Base-by-base conservation (phyloP, 2,329 filamentous ascomycete species). In the Aspergillus sp. region DNA sequence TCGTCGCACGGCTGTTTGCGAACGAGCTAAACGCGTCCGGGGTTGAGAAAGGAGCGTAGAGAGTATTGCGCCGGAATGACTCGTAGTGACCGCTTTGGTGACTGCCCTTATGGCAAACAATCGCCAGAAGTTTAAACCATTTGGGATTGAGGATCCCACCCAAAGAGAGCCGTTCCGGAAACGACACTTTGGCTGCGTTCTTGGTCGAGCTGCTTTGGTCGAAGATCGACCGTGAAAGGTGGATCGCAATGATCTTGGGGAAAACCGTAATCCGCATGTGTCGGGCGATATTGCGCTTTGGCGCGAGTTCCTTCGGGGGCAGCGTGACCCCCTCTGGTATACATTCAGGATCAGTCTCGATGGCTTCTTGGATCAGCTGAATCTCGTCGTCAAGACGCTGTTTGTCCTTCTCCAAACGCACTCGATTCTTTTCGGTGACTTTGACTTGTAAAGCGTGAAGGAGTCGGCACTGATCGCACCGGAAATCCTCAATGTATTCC, bases 41-140 rank as follows among this genome's bases (percentile, higher is more conserved):
- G 6, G 91, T 96, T 1, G 88, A 86, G 63, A 84, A 97, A 0
- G 90, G 90, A 3, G 85, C 74, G 44, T 84, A 82, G 7, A 88
- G 71, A 49, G 88, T 85, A 67, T 97, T 93, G 33, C 93, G 81
- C 30, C 93, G 81, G 67, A 97, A 97, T 1, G 90, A 91, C 67
- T 98, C 93, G 71, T 98, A 98, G 64, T 98, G 93, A 1, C 93
- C 93, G 60, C 90, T 95, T 62, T 95, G 85, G 65, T 98, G 93
- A 53, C 88, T 94, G 33, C 93, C 93, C 61, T 95, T 95, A 65
- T 98, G 93, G 19, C 88, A 95, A 32, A 98, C 89, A 32, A 95
- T 81, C 10, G 86, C 89, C 0, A 95, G 78, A 4, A 98, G 76
- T 59, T 84, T 88, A 69, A 96, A 98, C 63, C 81, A 85, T 54